phyloP scores from a whole-genome alignment of 2,329 filamentous ascomycete species.

The Claviceps maximensis region DNA sequence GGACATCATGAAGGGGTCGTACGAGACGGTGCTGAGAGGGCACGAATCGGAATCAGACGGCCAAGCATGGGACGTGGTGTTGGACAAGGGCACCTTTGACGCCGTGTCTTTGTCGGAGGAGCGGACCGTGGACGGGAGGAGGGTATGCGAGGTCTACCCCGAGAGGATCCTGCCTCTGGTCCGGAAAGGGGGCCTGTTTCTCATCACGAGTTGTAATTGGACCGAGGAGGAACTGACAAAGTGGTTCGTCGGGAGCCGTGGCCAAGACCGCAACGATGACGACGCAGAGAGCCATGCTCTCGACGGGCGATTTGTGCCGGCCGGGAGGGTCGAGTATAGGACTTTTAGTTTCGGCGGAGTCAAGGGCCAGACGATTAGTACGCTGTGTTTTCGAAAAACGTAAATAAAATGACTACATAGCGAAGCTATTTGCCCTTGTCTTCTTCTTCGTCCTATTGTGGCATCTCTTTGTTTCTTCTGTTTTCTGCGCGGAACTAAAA shows the following conservation, averaged over 20 bases:
- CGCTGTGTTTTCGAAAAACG: conserved; percentile 59
- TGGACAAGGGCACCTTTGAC: conserved; percentile 99
- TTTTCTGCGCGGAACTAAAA: no score
- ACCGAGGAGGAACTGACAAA: conserved; percentile 70
- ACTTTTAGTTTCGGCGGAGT: conserved; percentile 81
- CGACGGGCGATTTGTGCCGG: conserved; percentile 39
- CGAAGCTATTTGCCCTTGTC: no score
- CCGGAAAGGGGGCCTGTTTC: conserved; percentile 54
- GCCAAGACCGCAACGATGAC: background rate
- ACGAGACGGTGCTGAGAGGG: conserved; percentile 21
- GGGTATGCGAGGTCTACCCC: conserved; percentile 64
- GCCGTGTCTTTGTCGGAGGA: conserved; percentile 67
- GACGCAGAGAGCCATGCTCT: no score
- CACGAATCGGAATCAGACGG: conserved; percentile 4
- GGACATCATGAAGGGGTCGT: conserved; percentile 43
- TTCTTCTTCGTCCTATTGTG: no score
- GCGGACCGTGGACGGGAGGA: conserved; percentile 34
- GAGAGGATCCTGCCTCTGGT: conserved; percentile 56
- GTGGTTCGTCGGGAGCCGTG: conserved; percentile 53
- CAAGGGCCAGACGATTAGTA: conserved; percentile 81
- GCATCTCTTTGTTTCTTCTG: no score
- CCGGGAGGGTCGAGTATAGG: conserved; percentile 63
- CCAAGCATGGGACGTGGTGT: conserved; percentile 68
- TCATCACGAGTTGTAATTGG: conserved; percentile 97
- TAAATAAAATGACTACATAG: conserved; percentile 3